Percentiles rank a stretch among this genome's conserved stretches.
Evolutionary conservation across 192 early-diverging fungal genomes (phyloP).

Genomic region (Thamnidium elegans): DNA sequence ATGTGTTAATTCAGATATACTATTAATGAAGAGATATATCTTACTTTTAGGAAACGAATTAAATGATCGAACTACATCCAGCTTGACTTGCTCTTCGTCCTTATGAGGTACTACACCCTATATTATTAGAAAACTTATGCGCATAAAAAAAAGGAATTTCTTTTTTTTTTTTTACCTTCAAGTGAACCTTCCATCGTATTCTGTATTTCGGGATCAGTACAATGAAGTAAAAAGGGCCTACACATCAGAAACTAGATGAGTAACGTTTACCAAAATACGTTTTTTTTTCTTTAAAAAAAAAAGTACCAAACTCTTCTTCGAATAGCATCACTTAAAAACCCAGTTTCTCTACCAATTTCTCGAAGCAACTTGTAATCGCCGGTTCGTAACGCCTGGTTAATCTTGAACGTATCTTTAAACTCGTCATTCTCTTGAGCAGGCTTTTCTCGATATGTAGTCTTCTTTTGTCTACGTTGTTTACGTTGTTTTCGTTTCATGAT

Average conservation of each 20-base stretch:
- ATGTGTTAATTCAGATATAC: no score
- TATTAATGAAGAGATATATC: background rate
- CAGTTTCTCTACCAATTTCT: constrained; percentile 24
- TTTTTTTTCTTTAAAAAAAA: background rate
- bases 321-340: constrained; percentile 47
- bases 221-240: constrained; percentile 47
- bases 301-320: constrained; percentile 44
- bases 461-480: constrained; percentile 4
- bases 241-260: background rate
- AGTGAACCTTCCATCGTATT: background rate
- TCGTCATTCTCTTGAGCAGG: constrained; percentile 25
- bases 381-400: constrained; percentile 42
- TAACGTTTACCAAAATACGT: background rate
- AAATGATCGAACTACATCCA: constrained; percentile 50
- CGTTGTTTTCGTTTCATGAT: constrained; percentile 12
- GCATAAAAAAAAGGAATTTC: background rate
- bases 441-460: constrained; percentile 2
- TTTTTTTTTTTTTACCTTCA: background rate
- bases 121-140: background rate
- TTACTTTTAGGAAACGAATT: constrained; percentile 39
- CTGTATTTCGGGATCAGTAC: constrained; percentile 20
- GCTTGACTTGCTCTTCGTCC: constrained; percentile 46
- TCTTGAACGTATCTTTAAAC: constrained; percentile 37
- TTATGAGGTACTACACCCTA: constrained; percentile 33
- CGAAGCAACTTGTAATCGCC: constrained; percentile 23